Conservation (phyloP, 139 green algal species). For the Prasinococcaceae sp. region DNA sequence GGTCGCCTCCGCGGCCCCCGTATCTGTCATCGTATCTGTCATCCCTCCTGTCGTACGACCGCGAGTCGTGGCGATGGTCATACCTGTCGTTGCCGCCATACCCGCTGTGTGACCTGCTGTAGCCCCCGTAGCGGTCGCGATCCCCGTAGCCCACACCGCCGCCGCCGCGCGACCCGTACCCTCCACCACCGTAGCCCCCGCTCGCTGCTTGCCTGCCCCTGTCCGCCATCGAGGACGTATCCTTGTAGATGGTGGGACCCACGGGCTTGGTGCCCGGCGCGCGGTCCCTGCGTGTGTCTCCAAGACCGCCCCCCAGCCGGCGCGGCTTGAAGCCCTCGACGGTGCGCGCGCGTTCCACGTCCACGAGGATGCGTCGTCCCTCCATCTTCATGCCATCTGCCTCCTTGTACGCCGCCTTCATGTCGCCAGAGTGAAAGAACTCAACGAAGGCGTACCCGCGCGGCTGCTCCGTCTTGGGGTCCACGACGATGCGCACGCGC, state of each 20-base stretch:
- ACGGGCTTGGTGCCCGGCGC: no score
- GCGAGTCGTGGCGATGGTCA: not conserved
- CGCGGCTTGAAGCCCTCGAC: constrained; percentile 29
- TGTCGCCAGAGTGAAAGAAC: constrained; percentile 31
- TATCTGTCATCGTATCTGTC: not conserved
- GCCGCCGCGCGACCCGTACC: not conserved
- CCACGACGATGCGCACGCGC: constrained; percentile 23
- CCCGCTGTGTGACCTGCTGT: not conserved
- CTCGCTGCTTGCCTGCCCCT: not conserved
- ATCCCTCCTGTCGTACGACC: not conserved
- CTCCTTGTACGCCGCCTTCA: constrained; percentile 35
- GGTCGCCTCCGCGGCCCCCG: not conserved
- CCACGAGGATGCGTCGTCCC: constrained; percentile 29
- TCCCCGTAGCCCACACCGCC: not conserved
- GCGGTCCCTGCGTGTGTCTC: constrained; percentile 17
- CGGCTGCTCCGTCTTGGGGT: constrained; percentile 24
- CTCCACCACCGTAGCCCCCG: not conserved
- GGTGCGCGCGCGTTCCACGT: constrained; percentile 35
- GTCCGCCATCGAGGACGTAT: not conserved
- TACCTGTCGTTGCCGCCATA: not conserved
- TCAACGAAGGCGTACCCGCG: constrained; percentile 40
- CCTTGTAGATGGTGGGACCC: no score
- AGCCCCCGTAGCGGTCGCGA: not conserved
- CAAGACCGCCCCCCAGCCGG: constrained; percentile 30
- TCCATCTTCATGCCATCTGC: constrained; percentile 33